Evolutionary conservation across 2,329 filamentous ascomycete genomes (phyloP).

Genomic region (Colletotrichum australisinense): DNA sequence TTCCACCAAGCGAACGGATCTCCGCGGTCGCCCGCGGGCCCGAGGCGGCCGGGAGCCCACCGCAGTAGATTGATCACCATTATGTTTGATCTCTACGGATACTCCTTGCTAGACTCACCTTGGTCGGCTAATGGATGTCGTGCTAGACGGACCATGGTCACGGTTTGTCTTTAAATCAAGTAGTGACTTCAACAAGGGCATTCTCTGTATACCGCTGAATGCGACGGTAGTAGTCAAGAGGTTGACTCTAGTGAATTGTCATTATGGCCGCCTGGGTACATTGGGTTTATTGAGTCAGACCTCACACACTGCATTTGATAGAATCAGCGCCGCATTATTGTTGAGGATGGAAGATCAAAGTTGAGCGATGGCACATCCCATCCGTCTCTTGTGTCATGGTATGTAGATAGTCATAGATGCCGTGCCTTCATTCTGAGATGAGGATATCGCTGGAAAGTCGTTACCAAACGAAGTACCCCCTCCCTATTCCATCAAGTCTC

Average conservation of each 20-base stretch:
- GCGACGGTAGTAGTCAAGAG: not conserved
- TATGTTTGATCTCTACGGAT: not conserved
- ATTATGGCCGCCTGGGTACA: not conserved
- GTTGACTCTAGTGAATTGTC: not conserved
- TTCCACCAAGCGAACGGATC: not conserved
- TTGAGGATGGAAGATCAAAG: not conserved
- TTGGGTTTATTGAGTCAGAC: not conserved
- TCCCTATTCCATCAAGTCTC: not conserved
- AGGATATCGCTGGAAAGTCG: conserved; percentile 21
- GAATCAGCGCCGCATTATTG: too few relatives aligned
- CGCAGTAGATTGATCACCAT: not conserved
- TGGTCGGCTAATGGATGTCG: too few relatives aligned
- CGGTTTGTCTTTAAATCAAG: too few relatives aligned
- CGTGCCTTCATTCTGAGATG: not conserved
- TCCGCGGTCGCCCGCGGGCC: too few relatives aligned
- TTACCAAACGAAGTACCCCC: conserved; percentile 20
- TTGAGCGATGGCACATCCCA: not conserved
- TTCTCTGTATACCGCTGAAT: not conserved
- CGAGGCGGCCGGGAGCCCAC: not conserved
- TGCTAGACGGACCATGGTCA: too few relatives aligned
- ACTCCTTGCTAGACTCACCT: not conserved
- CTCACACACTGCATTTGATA: not conserved
- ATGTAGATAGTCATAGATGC: conserved; percentile 17
- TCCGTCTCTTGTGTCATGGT: conserved; percentile 16
- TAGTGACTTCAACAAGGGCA: too few relatives aligned